Base-by-base conservation (phyloP, 148 eudicot genomes). In the Silene uniflora region DNA sequence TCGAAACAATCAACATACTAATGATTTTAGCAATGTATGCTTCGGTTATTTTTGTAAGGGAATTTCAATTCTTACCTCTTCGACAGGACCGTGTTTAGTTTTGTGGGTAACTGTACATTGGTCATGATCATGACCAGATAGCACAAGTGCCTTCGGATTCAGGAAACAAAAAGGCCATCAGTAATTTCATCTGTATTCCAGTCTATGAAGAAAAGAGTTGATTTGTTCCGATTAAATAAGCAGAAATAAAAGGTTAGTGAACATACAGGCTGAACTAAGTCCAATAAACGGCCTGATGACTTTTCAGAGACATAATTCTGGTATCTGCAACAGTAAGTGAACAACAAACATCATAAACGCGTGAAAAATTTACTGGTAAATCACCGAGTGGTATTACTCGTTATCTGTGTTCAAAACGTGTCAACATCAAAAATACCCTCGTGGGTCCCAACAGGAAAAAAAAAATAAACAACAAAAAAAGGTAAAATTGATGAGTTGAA, bases 101-200 rank as follows among this genome's bases (percentile, higher is more conserved):
- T 44, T 52, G 85, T 92, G 98, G 77, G 83, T 83, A 27, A 92
- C 92, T 24, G 89, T 86, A 77, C 98, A 94, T 73, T 94, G 97
- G 81, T 94, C 98, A 71, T 94, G 98, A 81, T 94, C 98, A 78
- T 94, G 98, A 75, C 97, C 97, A 46, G 98, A 94, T 60, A 94
- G 87, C 71, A 94, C 80, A 58, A 94, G 93, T 76, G 73, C 97
- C 98, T 94, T 73, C 39, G 62, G 39, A 69, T 74, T 77, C 17
- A 44, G 72, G 24, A 61, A 65, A 75, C 24, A 65, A 64, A 62
- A 2, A 46, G 19, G 21, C 18, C 4, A 24, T 72, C 58, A 67
- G 27, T 3, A 60, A 63, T 47, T 13, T 32, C 65, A 35, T 54
- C 32, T 5, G 6, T 14, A n/a, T 23, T 62, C 58, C n/a, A 25